Conservation (phyloP, 176 grass and related monocot species). For the Pontederia paniculata region DNA sequence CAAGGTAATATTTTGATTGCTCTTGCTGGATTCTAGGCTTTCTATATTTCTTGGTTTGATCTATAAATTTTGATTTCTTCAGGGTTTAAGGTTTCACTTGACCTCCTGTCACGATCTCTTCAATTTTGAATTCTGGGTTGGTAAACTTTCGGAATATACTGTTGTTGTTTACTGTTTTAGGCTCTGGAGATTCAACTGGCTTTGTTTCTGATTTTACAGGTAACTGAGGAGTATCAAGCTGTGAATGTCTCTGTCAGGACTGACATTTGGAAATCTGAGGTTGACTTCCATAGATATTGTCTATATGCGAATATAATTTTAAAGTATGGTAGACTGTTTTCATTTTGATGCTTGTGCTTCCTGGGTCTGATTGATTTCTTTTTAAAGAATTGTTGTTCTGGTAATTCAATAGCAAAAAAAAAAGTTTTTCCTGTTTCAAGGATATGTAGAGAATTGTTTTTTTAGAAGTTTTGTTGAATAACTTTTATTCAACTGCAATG, state of each 20-base stretch:
- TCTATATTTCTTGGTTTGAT: constrained; percentile 6
- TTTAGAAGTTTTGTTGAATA: no score
- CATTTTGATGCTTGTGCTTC: no score
- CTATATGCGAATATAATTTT: no score
- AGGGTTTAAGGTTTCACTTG: constrained; percentile 87
- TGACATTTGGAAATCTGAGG: constrained; percentile 72
- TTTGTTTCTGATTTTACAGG: constrained; percentile 29
- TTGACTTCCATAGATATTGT: background rate
- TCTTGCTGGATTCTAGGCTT: background rate
- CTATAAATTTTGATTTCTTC: constrained; percentile 5
- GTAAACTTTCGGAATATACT: constrained; percentile 46
- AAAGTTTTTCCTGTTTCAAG: no score
- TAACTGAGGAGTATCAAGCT: constrained; percentile 79
- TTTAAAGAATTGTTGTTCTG: no score
- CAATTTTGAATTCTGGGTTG: constrained; percentile 96
- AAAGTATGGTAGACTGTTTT: no score
- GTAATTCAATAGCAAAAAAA: no score
- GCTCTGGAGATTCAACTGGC: constrained; percentile 17
- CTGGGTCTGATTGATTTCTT: no score
- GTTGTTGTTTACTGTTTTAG: background rate
- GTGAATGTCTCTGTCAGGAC: constrained; percentile 80
- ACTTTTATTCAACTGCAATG: no score
- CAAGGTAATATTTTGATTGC: constrained; percentile 46
- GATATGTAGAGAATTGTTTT: no score
- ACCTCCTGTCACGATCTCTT: constrained; percentile 86